Base-by-base conservation (phyloP, 106 monocot genomes). In the Posidonia australis region DNA sequence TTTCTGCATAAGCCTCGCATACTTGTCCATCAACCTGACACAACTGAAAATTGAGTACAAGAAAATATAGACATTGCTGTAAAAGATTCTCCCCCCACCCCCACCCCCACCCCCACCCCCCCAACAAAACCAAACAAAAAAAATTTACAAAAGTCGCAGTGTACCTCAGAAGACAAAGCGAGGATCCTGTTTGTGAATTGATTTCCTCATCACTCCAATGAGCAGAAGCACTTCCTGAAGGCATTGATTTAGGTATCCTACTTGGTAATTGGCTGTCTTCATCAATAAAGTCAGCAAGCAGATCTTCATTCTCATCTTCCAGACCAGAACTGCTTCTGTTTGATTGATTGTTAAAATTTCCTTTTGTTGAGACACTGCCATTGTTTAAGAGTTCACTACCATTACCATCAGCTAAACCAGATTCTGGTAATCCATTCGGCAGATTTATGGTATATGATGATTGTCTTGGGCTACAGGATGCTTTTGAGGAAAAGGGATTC, bases 1-100 rank as follows among this genome's bases (percentile, higher is more conserved):
- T 76, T 96, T 96, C 77, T 96, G 94, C 90, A 90, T 96, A 11
- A 96, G 82, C 63, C 94, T 90, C n/a, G 90, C 94, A 77, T 96
- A 96, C 78, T 96, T 96, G 74, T 96, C 94, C 94, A 96, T 90
- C 69, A 96, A 82, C 71, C 94, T 96, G 82, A 71, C 48, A 29
- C 47, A 83, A 49, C 16, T 17, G 13, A 54, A 16, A 27, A 36
- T 19, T 44, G 53, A n/a, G 23, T 59, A 54, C 36, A 62, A 10
- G n/a, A 62, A 19, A 62, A 62, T 18, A n/a, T 43, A 1, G 20
- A 62, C 42, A 23, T 36, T 62, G 23, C 6, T 30, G 14, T 52
- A 52, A 72, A 44, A 47, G 19, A 20, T 27, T 54, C 2, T 19
- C 20, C 10, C 43, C 36, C 10, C n/a, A n/a, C n/a, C n/a, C n/a